Conservation (phyloP, 306 rosid genomes). For the Phaseolus lunatus region DNA sequence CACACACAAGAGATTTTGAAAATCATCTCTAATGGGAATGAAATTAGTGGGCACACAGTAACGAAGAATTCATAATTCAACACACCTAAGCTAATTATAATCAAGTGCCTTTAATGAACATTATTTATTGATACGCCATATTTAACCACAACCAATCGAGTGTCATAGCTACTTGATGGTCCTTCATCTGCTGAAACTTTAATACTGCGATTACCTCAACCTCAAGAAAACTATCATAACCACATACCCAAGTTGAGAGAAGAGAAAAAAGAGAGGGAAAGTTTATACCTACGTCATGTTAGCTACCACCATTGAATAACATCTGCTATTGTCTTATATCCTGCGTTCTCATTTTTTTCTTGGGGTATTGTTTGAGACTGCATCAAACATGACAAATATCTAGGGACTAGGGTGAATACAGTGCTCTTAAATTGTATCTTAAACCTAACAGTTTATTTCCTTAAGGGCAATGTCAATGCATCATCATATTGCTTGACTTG, state of each 20-base stretch:
- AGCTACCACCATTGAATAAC: slow-evolving; percentile 21
- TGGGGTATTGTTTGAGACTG: slow-evolving; percentile 9
- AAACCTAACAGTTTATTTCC: slow-evolving; percentile 8
- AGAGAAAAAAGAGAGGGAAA: no score
- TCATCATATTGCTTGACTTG: slow-evolving; percentile 34
- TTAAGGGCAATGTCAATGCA: neutral
- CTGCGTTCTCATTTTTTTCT: neutral
- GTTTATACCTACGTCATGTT: neutral
- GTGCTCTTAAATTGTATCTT: neutral
- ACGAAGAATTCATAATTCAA: slow-evolving; percentile 14
- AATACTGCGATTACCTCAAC: neutral
- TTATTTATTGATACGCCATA: neutral
- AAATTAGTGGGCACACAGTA: neutral
- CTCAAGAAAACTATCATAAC: slow-evolving; percentile 34
- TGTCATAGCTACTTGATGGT: slow-evolving; percentile 4
- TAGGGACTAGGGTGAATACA: slow-evolving; percentile 19
- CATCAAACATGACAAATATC: slow-evolving; percentile 25
- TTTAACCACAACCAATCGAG: slow-evolving; percentile 8
- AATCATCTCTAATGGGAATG: no score
- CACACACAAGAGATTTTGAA: no score
- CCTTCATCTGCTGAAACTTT: slow-evolving; percentile 13
- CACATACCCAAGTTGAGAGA: slow-evolving; percentile 33
- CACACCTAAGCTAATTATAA: slow-evolving; percentile 21
- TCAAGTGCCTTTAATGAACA: slow-evolving; percentile 13
- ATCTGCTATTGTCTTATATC: neutral